Percentiles rank a stretch among this genome's conserved stretches.
These are phyloP conservation scores for Phytophthora pinifolia DNA, from an alignment of 352 stramenopile genomes.

Conservation along the genomic window DNA sequence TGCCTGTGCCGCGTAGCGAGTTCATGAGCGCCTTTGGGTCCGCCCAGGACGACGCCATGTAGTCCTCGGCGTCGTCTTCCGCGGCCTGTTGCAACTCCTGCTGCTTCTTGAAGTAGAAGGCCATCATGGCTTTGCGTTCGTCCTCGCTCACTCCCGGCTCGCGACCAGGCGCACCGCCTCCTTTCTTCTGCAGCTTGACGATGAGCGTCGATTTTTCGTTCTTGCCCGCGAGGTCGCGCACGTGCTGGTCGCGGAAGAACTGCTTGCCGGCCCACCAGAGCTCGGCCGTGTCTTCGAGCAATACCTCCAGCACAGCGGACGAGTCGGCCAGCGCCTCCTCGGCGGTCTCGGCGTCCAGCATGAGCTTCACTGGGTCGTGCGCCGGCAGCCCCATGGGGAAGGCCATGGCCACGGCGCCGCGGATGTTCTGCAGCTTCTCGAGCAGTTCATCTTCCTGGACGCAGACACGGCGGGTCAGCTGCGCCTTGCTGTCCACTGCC, in stretches of 20 bases:
- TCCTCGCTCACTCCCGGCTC: constrained; percentile 91
- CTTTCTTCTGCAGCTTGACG: constrained; percentile 91
- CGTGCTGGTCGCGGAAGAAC: constrained; percentile 90
- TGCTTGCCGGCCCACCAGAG: constrained; percentile 97
- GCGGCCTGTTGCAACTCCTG: constrained; percentile 84
- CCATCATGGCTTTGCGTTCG: constrained; percentile 97
- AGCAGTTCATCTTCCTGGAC: constrained; percentile 65
- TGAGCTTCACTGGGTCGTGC: constrained; percentile 85
- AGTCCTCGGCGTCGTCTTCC: constrained; percentile 94
- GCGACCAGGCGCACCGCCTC: constrained; percentile 81
- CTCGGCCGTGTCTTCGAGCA: constrained; percentile 83
- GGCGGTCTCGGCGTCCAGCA: constrained; percentile 74
- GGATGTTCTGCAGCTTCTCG: constrained; percentile 93
- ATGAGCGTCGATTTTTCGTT: constrained; percentile 96
- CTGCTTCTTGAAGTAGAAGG: constrained; percentile 94
- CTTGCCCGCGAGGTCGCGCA: constrained; percentile 90
- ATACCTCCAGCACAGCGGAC: constrained; percentile 74
- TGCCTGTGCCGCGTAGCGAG: constrained; percentile 86
- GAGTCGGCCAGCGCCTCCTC: constrained; percentile 64
- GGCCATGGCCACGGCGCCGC: constrained; percentile 91
- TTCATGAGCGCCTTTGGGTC: constrained; percentile 94
- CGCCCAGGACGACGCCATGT: constrained; percentile 93
- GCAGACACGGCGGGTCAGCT: constrained; percentile 65
- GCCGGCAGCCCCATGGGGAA: constrained; percentile 94
- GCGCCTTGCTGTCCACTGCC: constrained; percentile 66